Evolutionary conservation across 2,329 filamentous ascomycete species (phyloP).

Genomic region (Cadophora luteo-olivacea): DNA sequence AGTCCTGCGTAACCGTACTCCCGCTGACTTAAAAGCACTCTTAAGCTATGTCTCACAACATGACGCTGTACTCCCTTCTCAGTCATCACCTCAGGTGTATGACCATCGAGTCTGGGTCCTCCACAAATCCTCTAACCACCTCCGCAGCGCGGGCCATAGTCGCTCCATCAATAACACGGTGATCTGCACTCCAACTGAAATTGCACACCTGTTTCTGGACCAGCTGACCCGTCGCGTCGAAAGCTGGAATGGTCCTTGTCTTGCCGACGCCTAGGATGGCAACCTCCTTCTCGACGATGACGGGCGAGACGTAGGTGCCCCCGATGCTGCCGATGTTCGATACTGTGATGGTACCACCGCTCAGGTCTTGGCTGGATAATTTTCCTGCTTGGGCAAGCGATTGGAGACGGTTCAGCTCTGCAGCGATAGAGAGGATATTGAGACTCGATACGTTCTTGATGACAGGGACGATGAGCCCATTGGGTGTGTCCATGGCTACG

Average conservation of each 20-base stretch:
- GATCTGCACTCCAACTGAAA: constrained; percentile 96
- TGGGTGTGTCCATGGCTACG: constrained; percentile 91
- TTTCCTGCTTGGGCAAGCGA: constrained; percentile 75
- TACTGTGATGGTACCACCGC: constrained; percentile 89
- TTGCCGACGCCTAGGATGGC: constrained; percentile 90
- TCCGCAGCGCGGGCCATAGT: constrained; percentile 93
- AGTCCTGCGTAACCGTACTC: constrained; percentile 9
- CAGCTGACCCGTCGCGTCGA: constrained; percentile 61
- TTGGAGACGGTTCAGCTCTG: constrained; percentile 78
- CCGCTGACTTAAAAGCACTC: constrained; percentile 3
- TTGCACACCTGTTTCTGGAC: constrained; percentile 82
- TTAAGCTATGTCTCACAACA: background rate
- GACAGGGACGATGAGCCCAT: constrained; percentile 88
- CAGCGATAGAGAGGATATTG: constrained; percentile 79
- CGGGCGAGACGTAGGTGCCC: constrained; percentile 87
- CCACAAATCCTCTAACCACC: constrained; percentile 76
- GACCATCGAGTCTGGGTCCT: constrained; percentile 87
- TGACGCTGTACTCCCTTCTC: background rate
- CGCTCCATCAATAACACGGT: constrained; percentile 91
- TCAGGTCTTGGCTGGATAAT: constrained; percentile 76
- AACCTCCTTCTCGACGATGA: constrained; percentile 90
- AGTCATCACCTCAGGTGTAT: constrained; percentile 72
- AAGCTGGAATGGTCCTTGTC: constrained; percentile 81
- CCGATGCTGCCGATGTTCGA: constrained; percentile 97
- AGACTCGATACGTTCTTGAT: constrained; percentile 81